A percentile compares a stretch with the other conserved stretches of the same genome.
Evolutionary conservation across 2,329 filamentous ascomycete species (phyloP).

Genomic region (Clonostachys rosea): DNA sequence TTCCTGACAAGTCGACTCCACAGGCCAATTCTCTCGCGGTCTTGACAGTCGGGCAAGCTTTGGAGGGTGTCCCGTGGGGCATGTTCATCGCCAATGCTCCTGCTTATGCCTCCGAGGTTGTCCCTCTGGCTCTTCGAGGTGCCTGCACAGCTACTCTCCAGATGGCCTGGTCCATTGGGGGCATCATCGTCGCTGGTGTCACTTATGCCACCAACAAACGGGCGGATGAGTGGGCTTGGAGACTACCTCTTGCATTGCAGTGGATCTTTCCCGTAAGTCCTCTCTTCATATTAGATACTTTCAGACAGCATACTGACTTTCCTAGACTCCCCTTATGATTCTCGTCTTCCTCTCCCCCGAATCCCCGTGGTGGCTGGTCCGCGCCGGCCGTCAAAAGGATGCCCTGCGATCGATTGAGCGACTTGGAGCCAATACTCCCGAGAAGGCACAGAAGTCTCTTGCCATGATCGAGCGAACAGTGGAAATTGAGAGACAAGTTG

Average conservation of each 20-base stretch:
- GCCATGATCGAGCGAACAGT: slow-evolving; percentile 48
- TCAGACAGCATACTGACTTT: no score
- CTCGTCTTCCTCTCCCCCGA: slow-evolving; percentile 31
- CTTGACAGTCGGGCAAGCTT: slow-evolving; percentile 38
- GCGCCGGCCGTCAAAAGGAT: slow-evolving; percentile 23
- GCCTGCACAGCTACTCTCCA: slow-evolving; percentile 37
- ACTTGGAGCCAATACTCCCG: slow-evolving; percentile 26
- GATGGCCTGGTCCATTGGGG: slow-evolving; percentile 22
- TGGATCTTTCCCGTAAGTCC: slow-evolving; percentile 35
- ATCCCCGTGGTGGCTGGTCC: slow-evolving; percentile 37
- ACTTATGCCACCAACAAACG: slow-evolving; percentile 25
- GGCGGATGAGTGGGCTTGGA: slow-evolving; percentile 30
- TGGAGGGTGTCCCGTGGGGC: slow-evolving; percentile 37
- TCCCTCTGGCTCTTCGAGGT: slow-evolving; percentile 35
- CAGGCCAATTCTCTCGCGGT: slow-evolving; percentile 10
- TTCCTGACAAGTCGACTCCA: slow-evolving; percentile 3
- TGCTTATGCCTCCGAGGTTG: slow-evolving; percentile 43
- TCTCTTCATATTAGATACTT: slow-evolving; percentile 18
- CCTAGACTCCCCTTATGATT: slow-evolving; percentile 16
- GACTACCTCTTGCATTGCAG: slow-evolving; percentile 35
- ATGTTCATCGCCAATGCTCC: slow-evolving; percentile 42
- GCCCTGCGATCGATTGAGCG: slow-evolving; percentile 29
- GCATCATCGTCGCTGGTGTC: slow-evolving; percentile 31
- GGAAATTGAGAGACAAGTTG: slow-evolving; percentile 34
- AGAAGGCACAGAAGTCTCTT: slow-evolving; percentile 33